A percentile compares a stretch with the other conserved stretches of the same genome.
Evolutionary conservation across 192 early-diverging fungal genomes (phyloP).

Genomic region (Coemansia reversa): DNA sequence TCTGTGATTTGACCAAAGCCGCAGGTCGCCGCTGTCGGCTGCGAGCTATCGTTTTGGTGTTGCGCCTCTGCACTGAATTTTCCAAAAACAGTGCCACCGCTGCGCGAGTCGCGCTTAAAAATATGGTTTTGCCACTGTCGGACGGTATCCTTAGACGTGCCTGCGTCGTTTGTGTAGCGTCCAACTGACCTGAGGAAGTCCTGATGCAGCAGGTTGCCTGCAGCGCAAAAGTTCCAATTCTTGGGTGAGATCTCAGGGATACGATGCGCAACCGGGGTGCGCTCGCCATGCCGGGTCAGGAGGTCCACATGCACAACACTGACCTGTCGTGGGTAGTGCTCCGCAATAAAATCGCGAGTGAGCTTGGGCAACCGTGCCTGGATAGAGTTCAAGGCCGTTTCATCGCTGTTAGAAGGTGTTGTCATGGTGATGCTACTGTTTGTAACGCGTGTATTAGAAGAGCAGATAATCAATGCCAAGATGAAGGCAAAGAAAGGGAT

Average conservation of each 20-base stretch:
- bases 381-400: neutral
- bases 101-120: conserved; percentile 21
- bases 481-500: neutral
- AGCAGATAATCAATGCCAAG: neutral
- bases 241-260: conserved; percentile 22
- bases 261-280: conserved; percentile 33
- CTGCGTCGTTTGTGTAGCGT: neutral
- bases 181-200: conserved; percentile 37
- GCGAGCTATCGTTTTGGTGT: conserved; percentile 15
- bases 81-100: conserved; percentile 24
- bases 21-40: conserved; percentile 31
- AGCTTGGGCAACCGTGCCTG: conserved; percentile 43
- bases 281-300: conserved; percentile 55
- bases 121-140: conserved; percentile 22
- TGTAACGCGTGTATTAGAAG: neutral
- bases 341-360: conserved; percentile 39
- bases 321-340: conserved; percentile 48
- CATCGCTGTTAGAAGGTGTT: conserved; percentile 11
- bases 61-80: conserved; percentile 8
- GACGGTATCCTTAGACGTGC: neutral
- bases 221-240: conserved; percentile 51
- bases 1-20: conserved; percentile 63
- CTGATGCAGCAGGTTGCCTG: conserved; percentile 26
- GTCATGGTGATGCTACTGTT: conserved; percentile 4
- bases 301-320: conserved; percentile 53